Evolutionary conservation across 176 grass and related monocot species (phyloP).

Genomic region (Avena sativa): DNA sequence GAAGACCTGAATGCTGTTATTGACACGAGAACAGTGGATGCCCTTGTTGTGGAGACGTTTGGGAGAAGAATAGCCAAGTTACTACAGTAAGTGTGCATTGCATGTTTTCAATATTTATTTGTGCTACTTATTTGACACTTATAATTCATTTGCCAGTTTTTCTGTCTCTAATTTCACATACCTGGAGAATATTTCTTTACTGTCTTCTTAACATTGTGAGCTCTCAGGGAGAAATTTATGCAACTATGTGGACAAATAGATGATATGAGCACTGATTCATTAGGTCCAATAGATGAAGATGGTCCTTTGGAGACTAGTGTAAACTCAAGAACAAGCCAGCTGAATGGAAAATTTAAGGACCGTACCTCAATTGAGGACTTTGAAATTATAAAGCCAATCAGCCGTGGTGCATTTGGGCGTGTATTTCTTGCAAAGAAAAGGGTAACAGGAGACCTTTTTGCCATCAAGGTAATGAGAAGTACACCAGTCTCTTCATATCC

Average conservation of each 20-base stretch:
- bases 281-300: conserved; percentile 70
- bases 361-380: conserved; percentile 97
- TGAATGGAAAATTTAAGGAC: conserved; percentile 75
- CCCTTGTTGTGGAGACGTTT: conserved; percentile 96
- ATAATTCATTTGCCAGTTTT: neutral
- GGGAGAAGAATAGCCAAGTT: conserved; percentile 85
- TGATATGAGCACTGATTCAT: conserved; percentile 58
- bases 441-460: conserved; percentile 90
- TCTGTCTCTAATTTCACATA: conserved; percentile 22
- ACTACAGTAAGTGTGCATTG: conserved; percentile 67
- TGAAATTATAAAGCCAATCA: conserved; percentile 98
- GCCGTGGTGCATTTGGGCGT: conserved; percentile 85
- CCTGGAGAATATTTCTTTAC: conserved; percentile 15
- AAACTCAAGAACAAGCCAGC: conserved; percentile 59
- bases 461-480: conserved; percentile 74
- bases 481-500: neutral
- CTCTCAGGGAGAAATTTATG: conserved; percentile 93
- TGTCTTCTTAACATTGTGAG: conserved; percentile 39
- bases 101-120: neutral
- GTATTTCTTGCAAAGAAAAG: conserved; percentile 97
- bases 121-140: neutral
- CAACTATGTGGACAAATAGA: conserved; percentile 78
- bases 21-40: conserved; percentile 89
- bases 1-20: conserved; percentile 92
- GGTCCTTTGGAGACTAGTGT: conserved; percentile 54